Base-by-base conservation (phyloP, 305 asterid species). In the Fraxinus greggii region DNA sequence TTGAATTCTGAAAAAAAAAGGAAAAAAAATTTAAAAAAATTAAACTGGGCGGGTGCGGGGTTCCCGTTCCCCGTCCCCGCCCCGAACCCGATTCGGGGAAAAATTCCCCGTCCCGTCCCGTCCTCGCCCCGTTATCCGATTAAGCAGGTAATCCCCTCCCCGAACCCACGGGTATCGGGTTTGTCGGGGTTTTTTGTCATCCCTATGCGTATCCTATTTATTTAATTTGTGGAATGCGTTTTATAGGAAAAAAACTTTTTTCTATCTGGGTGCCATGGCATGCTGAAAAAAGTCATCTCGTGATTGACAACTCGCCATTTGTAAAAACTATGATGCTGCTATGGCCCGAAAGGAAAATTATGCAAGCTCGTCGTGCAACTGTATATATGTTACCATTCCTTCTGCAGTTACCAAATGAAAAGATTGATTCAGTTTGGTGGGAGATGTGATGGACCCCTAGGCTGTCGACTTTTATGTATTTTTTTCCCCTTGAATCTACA, bases 361-460 rank as follows among this genome's bases (percentile, higher is more conserved):
- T 70, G 74, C 78, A 33, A 36, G 81, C 69, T 78, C 69, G 72
- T 59, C 69, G 12, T 69, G 63, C 80, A 29, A 79, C 59, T 86
- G 89, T 82, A 82, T 29, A 86, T 86, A 86, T 65, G 85, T 77
- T 79, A 78, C 72, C 78, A 32, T 76, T 78, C 73, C 32, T 12
- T 69, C 82, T 79, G 82, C 79, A 75, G 78, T 74, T 78, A 78
- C 79, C 48, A 81, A 48, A 70, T 81, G 85, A 70, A 69, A 26
- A 78, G 82, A 83, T 83, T 42, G 80, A 79, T 45, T 81, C 82
- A 81, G 76, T 84, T 45, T 75, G 80, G 70, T 40, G 83, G 83
- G 81, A 78, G 79, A 26, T 24, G n/a, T 23, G 65, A 24, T 59
- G 54, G 76, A 42, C 78, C 81, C 81, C 24, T 21, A 61, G 77